phyloP scores from a whole-genome alignment of 164 flowering plant genomes.

The Vitis vinifera region ASM3070453v1 NC_081822.1:2632501-2633000 shows the following conservation, averaged over 20 bases:
- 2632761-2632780: too few relatives aligned
- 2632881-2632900: constrained; percentile 37
- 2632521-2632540: too few relatives aligned
- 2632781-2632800: neutral
- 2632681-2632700: constrained; percentile 93
- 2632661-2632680: constrained; percentile 78
- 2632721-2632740: neutral
- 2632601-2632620: constrained; percentile 95
- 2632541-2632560: too few relatives aligned
- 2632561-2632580: neutral
- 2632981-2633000: constrained; percentile 56
- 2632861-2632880: too few relatives aligned
- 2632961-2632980: constrained; percentile 92
- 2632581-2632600: constrained; percentile 37
- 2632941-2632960: constrained; percentile 71
- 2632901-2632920: constrained; percentile 90
- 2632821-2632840: neutral
- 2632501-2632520: neutral
- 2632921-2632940: constrained; percentile 96
- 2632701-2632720: neutral
- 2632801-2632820: neutral
- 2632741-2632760: neutral
- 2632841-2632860: neutral
- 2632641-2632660: constrained; percentile 86
- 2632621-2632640: constrained; percentile 84